Evolutionary conservation across 2,329 filamentous ascomycete genomes (phyloP), one percentile per base, ranked within the genome.

Genomic region (Leptodontidium sp.): DNA sequence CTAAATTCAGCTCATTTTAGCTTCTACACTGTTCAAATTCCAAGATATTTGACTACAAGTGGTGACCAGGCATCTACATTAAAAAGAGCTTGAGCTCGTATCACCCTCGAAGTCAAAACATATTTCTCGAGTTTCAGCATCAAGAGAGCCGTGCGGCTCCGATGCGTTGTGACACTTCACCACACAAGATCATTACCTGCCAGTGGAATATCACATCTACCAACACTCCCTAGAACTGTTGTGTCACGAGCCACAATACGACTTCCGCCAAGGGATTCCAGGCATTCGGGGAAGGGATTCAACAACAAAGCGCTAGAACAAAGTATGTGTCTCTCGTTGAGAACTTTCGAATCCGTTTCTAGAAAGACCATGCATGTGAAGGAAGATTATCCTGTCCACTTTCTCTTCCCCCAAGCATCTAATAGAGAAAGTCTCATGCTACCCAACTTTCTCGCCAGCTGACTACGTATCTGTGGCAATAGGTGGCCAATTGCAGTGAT

Each of bases 51-150:
- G 50, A 53, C 24, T 24, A 53, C 11, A 53, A 24, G 50, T 53
- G 50, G 50, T 58, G 2, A 32, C 26, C 53, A 58, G 53, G 29
- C 53, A 58, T 58, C 53, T 40, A 38, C 53, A 52, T 52, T 52
- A 52, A 35, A 14, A 29, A 58, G n/a, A 58, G 35, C 29, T 35
- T n/a, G 17, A 29, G 53, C 53, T 58, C 24, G 35, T 58, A 58
- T 40, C 53, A 58, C 53, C 29, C 53, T 58, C 26, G 4, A 58
- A 53, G 4, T 53, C 53, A 58, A 58, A 58, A 58, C 53, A 58
- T 38, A 58, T 58, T 35, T 58, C 53, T 11, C 14, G 21, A 38
- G 15, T 58, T 38, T 26, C 17, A 58, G 53, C 24, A n/a, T 38
- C 53, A 58, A 38, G 29, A 12, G 24, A 40, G 53, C 53, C 53